Conservation (phyloP, 2,329 filamentous ascomycete species). For the Neonectria magnoliae region DNA sequence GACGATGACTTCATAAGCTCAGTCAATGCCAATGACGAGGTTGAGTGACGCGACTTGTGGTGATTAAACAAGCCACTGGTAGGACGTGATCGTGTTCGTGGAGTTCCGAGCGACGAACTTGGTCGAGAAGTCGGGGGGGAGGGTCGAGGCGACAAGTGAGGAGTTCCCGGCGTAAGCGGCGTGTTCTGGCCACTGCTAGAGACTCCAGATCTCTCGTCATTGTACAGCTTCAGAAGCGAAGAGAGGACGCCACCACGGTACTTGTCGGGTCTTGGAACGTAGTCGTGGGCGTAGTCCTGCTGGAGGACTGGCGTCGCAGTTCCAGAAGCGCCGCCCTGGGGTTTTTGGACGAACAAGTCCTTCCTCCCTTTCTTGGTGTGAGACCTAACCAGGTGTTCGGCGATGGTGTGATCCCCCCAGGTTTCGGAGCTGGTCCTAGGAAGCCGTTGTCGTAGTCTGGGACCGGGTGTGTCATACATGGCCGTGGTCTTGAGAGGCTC, state of each 20-base stretch:
- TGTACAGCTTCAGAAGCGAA: constrained; percentile 76
- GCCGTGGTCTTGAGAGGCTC: constrained; percentile 26
- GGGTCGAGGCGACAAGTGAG: constrained; percentile 53
- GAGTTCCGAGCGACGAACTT: constrained; percentile 48
- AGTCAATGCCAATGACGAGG: constrained; percentile 58
- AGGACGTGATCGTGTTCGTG: constrained; percentile 48
- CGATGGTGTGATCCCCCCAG: constrained; percentile 41
- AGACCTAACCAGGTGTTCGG: constrained; percentile 50
- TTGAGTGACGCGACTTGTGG: constrained; percentile 52
- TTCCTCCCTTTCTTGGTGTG: constrained; percentile 45
- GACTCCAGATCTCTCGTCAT: constrained; percentile 54
- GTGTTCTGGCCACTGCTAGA: constrained; percentile 55
- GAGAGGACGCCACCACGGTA: constrained; percentile 80
- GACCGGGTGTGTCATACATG: constrained; percentile 30
- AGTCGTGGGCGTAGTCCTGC: constrained; percentile 62
- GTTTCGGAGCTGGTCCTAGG: constrained; percentile 31
- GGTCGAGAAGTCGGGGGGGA: constrained; percentile 55
- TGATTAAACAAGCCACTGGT: constrained; percentile 54
- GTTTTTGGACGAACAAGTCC: constrained; percentile 46
- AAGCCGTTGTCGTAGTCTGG: constrained; percentile 38
- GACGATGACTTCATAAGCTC: constrained; percentile 65
- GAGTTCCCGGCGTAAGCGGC: constrained; percentile 51
- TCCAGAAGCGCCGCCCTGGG: constrained; percentile 45
- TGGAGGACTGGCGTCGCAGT: constrained; percentile 53
- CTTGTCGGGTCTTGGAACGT: constrained; percentile 72